Conservation (phyloP, 2,329 filamentous ascomycete genomes). For the Xenosphaeropsis pyriputrescens region DNA sequence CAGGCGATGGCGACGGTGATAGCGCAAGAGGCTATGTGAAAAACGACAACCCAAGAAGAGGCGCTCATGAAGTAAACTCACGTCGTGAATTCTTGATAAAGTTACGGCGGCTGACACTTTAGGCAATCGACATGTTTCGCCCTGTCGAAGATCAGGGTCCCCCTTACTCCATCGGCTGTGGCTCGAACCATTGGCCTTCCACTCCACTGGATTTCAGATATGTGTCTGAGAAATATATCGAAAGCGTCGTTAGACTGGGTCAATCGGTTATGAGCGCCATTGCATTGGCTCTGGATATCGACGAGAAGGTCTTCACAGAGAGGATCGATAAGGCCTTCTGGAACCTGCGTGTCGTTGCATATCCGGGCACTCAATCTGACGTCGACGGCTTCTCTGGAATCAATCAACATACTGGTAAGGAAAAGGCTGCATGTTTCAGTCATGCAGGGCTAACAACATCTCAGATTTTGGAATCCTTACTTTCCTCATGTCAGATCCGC, state of each 20-base stretch:
- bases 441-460: too few relatives aligned
- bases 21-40: constrained; percentile 3
- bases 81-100: too few relatives aligned
- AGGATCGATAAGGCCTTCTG: constrained; percentile 7
- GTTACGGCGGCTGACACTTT: neutral
- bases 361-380: constrained; percentile 1
- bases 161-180: constrained; percentile 4
- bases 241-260: constrained; percentile 2
- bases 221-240: constrained; percentile 4
- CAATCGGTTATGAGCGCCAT: constrained; percentile 5
- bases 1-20: constrained; percentile 4
- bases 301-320: constrained; percentile 4
- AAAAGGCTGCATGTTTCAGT: too few relatives aligned
- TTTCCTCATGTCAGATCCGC: constrained; percentile 6
- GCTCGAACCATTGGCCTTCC: constrained; percentile 5
- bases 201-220: constrained; percentile 1
- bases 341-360: constrained; percentile 7
- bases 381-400: constrained; percentile 2
- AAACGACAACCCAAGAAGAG: constrained; percentile 1
- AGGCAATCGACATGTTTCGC: constrained; percentile 5
- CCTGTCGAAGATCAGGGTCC: constrained; percentile 3
- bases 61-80: constrained; percentile 4
- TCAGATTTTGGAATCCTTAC: constrained; percentile 9
- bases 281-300: constrained; percentile 5
- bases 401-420: constrained; percentile 5